phyloP scores from a whole-genome alignment of 345 rosid genomes.

The Moricandia moricandioides region DNA sequence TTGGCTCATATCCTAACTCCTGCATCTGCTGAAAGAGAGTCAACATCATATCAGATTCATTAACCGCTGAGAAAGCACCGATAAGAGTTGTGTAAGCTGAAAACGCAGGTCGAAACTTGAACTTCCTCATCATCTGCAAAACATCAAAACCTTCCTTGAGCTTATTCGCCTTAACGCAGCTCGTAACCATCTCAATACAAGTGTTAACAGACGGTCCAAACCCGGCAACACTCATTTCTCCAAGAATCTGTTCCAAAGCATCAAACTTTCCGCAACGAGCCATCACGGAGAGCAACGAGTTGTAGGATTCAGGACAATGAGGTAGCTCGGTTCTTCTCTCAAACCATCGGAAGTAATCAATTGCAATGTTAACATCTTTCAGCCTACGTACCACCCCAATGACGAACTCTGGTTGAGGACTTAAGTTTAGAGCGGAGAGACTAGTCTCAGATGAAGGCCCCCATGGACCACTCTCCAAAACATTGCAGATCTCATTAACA shows the following conservation, averaged over 20 bases:
- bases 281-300: constrained; percentile 77
- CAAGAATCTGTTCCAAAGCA: constrained; percentile 64
- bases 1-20: constrained; percentile 89
- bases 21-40: constrained; percentile 88
- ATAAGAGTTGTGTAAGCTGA: constrained; percentile 87
- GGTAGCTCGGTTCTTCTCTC: constrained; percentile 58
- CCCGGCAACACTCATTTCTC: constrained; percentile 88
- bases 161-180: constrained; percentile 60
- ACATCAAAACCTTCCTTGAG: constrained; percentile 73
- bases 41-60: constrained; percentile 63
- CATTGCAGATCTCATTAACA: neutral
- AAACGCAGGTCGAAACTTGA: constrained; percentile 87
- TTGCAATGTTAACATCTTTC: constrained; percentile 57
- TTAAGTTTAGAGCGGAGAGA: constrained; percentile 47
- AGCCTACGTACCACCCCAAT: constrained; percentile 66
- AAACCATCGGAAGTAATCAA: constrained; percentile 70
- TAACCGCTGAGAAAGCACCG: constrained; percentile 67
- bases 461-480: constrained; percentile 63
- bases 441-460: constrained; percentile 64
- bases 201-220: constrained; percentile 60
- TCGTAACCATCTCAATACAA: constrained; percentile 56
- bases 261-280: constrained; percentile 53
- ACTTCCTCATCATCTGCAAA: constrained; percentile 78
- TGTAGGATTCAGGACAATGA: constrained; percentile 73
- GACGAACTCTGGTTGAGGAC: constrained; percentile 56